Base-by-base conservation (phyloP, 2,329 filamentous ascomycete genomes). In the Colletotrichum viniferum region DNA sequence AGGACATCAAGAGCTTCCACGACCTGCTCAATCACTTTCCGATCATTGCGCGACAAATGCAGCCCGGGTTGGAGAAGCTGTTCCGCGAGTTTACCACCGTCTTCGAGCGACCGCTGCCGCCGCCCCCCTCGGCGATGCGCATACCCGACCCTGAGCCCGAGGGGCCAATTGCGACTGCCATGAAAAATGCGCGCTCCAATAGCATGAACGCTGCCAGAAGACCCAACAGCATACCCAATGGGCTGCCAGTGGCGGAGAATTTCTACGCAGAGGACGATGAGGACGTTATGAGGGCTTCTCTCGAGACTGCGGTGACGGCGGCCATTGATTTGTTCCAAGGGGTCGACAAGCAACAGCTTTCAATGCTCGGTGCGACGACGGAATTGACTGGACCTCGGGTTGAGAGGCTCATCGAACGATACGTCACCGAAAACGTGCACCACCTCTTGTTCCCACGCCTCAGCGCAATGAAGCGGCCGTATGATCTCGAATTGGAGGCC, bases 21-120 rank as follows among this genome's bases (percentile, higher is more conserved):
- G 97, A 98, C 78, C 89, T 99, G 16, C 89, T 99, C 56, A 94
- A 95, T 78, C 92, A 96, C 79, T 99, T 98, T 78, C 97, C 97
- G 2, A 94, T 98, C 91, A 98, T 99, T 79, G 96, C 96, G 28
- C 91, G 95, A 75, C 97, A 99, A 84, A 98, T 99, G 96, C 96
- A 98, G 79, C 91, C 94, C 3, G 97, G 97, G 0, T 85, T 99
- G 38, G 96, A 99, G 81, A 93, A 93, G 80, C 86, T 98, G 30
- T 98, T 98, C 81, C 92, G 94, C 76, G 96, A 98, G 79, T 98
- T 99, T 82, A 93, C 92, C 7, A 92, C 92, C 60, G 94, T 96
- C 70, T 93, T 98, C 78, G 95, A 97, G 78, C 96, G 94, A 80
- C 95, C 95, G 7, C 84, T 98, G 7, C 95, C 95, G 4, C 93